These are phyloP conservation scores for Noccaea caerulescens DNA, from an alignment of 345 rosid species.

Conservation along the genomic window DNA sequence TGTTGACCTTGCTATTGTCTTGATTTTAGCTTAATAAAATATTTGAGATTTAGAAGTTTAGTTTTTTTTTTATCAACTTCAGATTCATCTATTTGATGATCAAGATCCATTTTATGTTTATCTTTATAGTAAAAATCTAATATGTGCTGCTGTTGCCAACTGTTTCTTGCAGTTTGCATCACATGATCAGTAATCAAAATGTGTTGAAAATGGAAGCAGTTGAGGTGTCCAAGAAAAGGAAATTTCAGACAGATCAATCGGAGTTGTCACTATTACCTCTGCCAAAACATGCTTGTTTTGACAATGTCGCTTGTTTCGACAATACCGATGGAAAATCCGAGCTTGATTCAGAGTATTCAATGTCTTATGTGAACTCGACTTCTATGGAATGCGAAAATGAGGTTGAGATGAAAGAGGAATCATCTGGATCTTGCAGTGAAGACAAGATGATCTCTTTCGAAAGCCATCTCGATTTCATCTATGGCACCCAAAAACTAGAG, in stretches of 20 bases:
- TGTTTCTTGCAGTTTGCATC: constrained; percentile 22
- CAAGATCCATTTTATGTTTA: not conserved
- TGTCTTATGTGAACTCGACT: constrained; percentile 24
- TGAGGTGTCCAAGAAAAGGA: constrained; percentile 42
- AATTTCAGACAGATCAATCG: constrained; percentile 39
- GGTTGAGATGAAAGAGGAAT: constrained; percentile 42
- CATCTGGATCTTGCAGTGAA: constrained; percentile 40
- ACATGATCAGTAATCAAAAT: constrained; percentile 21
- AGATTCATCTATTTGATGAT: not conserved
- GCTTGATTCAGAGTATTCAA: constrained; percentile 26
- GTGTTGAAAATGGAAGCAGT: constrained; percentile 34
- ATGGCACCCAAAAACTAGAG: constrained; percentile 46
- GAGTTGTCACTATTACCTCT: constrained; percentile 33
- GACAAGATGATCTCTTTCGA: constrained; percentile 31
- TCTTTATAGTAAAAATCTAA: not conserved
- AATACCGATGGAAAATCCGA: constrained; percentile 21
- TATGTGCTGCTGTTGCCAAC: not conserved
- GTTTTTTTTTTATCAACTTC: not conserved
- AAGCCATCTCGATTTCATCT: constrained; percentile 37
- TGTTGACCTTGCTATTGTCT: constrained; percentile 6
- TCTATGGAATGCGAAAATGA: constrained; percentile 40
- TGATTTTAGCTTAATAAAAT: constrained; percentile 7
- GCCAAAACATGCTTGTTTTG: constrained; percentile 33
- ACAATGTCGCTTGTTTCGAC: constrained; percentile 9
- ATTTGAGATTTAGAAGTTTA: not conserved